A percentile compares a stretch with the other conserved stretches of the same genome.
Evolutionary conservation across 2,329 filamentous ascomycete genomes (phyloP).

Genomic region (Aphanocladium album): DNA sequence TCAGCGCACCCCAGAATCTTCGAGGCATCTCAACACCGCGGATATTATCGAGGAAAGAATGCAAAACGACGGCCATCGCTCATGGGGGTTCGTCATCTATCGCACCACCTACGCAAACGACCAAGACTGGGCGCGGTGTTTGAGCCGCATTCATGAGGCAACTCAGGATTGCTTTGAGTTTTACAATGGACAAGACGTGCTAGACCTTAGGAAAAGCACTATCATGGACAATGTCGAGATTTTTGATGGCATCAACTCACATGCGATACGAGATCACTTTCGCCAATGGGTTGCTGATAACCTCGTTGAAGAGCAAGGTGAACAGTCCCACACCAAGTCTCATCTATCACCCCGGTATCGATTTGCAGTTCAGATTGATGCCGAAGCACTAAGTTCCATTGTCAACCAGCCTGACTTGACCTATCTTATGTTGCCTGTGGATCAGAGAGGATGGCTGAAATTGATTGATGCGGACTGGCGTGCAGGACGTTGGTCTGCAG

Average conservation of each 20-base stretch:
- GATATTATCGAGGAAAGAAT: slow-evolving; percentile 7
- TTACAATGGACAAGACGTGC: slow-evolving; percentile 2
- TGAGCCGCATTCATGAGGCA: not conserved
- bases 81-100: slow-evolving; percentile 8
- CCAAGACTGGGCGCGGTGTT: not conserved
- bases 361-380: slow-evolving; percentile 7
- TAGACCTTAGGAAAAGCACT: not conserved
- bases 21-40: not conserved
- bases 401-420: slow-evolving; percentile 3
- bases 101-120: slow-evolving; percentile 6
- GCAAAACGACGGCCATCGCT: not conserved
- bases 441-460: slow-evolving; percentile 6
- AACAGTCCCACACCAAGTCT: slow-evolving; percentile 1
- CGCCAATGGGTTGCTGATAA: slow-evolving; percentile 3
- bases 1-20: not conserved
- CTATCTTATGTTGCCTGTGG: slow-evolving; percentile 7
- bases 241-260: slow-evolving; percentile 1
- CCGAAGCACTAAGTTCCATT: not conserved
- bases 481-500: slow-evolving; percentile 1
- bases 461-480: not conserved
- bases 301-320: slow-evolving; percentile 1
- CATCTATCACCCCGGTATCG: slow-evolving; percentile 4
- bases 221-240: not conserved
- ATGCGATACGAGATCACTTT: slow-evolving; percentile 5
- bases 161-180: not conserved